A percentile compares a stretch with the other conserved stretches of the same genome.
phyloP scores from a whole-genome alignment of 164 flowering plant species.

The Tinospora cordifolia region DNA sequence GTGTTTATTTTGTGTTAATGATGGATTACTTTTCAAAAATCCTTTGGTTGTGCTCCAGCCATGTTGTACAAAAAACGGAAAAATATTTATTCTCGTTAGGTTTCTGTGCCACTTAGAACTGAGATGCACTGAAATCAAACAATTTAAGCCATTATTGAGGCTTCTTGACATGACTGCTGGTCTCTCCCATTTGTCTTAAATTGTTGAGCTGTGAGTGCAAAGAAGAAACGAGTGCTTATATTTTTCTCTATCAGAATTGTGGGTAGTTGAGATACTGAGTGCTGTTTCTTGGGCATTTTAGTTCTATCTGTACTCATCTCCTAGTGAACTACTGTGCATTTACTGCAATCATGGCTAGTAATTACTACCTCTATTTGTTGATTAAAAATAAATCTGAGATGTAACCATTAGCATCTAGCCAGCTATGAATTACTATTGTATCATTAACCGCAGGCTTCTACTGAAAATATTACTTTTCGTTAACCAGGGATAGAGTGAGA shows the following conservation, averaged over 20 bases:
- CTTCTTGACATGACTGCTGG: too few relatives aligned
- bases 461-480: conserved; percentile 22
- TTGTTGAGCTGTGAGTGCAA: too few relatives aligned
- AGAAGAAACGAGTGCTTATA: too few relatives aligned
- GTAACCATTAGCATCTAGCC: background rate
- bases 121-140: too few relatives aligned
- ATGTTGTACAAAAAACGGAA: too few relatives aligned
- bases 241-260: background rate
- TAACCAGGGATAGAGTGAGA: conserved; percentile 53
- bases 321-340: background rate
- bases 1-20: conserved; percentile 1
- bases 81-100: too few relatives aligned
- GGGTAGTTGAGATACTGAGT: background rate
- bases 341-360: background rate
- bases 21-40: background rate
- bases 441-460: conserved; percentile 4
- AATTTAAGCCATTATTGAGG: too few relatives aligned
- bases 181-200: too few relatives aligned
- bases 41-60: too few relatives aligned
- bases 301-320: background rate
- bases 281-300: background rate
- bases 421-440: background rate
- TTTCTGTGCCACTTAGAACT: too few relatives aligned
- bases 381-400: background rate
- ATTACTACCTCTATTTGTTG: background rate